Evolutionary conservation across 257 asterid species (phyloP).

Genomic region (Fraxinus americana): DNA sequence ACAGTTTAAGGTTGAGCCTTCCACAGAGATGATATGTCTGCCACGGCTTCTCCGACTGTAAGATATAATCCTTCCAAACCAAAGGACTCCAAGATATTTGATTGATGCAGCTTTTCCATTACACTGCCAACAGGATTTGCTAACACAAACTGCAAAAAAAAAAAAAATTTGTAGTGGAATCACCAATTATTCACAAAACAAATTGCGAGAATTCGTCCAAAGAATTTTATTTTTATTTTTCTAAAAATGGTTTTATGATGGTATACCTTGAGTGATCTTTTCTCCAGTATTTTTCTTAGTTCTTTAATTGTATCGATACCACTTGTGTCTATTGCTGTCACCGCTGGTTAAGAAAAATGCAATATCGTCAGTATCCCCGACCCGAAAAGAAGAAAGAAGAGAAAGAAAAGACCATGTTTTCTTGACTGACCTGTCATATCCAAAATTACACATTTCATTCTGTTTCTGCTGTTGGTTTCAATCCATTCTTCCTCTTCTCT

Average conservation of each 20-base stretch:
- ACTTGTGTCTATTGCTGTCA: slow-evolving; percentile 87
- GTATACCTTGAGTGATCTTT: slow-evolving; percentile 72
- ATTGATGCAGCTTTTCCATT: slow-evolving; percentile 67
- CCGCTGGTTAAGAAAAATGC: slow-evolving; percentile 55
- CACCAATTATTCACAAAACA: not conserved
- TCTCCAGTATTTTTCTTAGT: slow-evolving; percentile 64
- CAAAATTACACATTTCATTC: slow-evolving; percentile 67
- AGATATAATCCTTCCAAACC: slow-evolving; percentile 62
- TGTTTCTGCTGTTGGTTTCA: slow-evolving; percentile 39
- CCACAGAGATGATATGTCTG: slow-evolving; percentile 63
- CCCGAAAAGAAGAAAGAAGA: not conserved
- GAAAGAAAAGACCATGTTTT: not conserved
- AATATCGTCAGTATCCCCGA: not conserved
- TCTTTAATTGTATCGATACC: slow-evolving; percentile 78
- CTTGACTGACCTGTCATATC: slow-evolving; percentile 78
- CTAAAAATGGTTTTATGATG: not conserved
- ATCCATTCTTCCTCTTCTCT: slow-evolving; percentile 92
- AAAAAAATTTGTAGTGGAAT: not conserved
- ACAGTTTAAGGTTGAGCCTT: slow-evolving; percentile 36
- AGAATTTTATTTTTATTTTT: too few species aligned
- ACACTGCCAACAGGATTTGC: slow-evolving; percentile 79
- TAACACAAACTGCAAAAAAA: slow-evolving; percentile 59
- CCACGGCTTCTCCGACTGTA: slow-evolving; percentile 74
- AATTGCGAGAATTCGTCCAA: too few species aligned
- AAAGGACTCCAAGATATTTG: slow-evolving; percentile 56